Percentiles rank a stretch among this genome's conserved stretches.
phyloP scores from a whole-genome alignment of 2,329 filamentous ascomycete species.

The Arachnomyces sp. region DNA sequence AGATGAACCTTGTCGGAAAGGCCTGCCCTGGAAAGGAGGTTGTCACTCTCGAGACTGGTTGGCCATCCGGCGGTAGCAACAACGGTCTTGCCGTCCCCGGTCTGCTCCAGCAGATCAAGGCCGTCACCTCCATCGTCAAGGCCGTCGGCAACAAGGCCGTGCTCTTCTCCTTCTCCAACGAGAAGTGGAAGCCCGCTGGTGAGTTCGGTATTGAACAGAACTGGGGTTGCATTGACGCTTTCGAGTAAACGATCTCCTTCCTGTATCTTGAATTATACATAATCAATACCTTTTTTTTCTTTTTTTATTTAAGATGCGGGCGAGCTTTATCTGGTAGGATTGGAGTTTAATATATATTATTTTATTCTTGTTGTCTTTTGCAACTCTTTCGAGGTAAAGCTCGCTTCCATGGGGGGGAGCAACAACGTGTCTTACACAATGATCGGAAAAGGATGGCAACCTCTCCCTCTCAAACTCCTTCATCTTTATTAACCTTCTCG shows the following conservation, averaged over 20 bases:
- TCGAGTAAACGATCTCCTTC: constrained; percentile 26
- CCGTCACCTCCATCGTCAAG: constrained; percentile 64
- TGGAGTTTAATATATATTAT: background rate
- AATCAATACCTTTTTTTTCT: background rate
- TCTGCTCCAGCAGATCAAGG: constrained; percentile 56
- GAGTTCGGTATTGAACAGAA: constrained; percentile 66
- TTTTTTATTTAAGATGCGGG: too few species aligned
- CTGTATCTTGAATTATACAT: background rate
- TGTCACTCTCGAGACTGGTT: constrained; percentile 85
- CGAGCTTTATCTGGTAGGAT: background rate
- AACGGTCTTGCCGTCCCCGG: constrained; percentile 70
- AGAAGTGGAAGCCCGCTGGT: constrained; percentile 71
- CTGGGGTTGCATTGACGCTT: constrained; percentile 62
- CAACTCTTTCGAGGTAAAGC: too few species aligned
- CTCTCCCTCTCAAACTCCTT: too few species aligned
- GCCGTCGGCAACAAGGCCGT: constrained; percentile 60
- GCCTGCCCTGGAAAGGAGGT: constrained; percentile 66
- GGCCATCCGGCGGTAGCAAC: constrained; percentile 63
- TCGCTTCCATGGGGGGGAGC: too few species aligned
- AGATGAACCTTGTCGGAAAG: constrained; percentile 63
- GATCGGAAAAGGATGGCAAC: too few species aligned
- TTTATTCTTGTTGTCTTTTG: too few species aligned
- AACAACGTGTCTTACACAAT: too few species aligned
- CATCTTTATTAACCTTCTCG: too few species aligned
- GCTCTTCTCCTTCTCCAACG: constrained; percentile 75